Conservation (phyloP, 225 moss, liverwort and hornwort genomes). For the Marchantia polymorpha region DNA sequence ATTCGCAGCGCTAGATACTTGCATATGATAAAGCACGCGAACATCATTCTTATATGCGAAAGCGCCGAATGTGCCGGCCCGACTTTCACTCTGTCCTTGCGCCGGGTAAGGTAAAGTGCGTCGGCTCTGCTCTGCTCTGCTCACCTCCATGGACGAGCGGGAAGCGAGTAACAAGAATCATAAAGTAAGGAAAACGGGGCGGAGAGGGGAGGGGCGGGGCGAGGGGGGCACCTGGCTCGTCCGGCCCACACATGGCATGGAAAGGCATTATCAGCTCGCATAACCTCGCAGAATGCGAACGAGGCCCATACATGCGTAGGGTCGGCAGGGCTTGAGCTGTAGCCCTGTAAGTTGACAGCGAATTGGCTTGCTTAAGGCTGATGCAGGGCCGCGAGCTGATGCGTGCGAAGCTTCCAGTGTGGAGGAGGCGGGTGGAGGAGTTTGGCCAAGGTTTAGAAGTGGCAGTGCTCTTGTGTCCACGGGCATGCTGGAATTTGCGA, state of each 20-base stretch:
- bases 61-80: too few relatives aligned
- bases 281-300: not conserved
- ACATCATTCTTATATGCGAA: not conserved
- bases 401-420: conserved; percentile 1
- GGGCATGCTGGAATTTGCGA: not conserved
- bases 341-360: conserved; percentile 5
- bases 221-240: not conserved
- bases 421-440: not conserved
- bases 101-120: not conserved
- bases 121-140: not conserved
- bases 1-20: not conserved
- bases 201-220: too few relatives aligned
- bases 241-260: conserved; percentile 8
- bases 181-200: not conserved
- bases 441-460: not conserved
- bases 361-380: not conserved
- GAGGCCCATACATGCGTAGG: not conserved
- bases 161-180: not conserved
- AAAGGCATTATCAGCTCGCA: not conserved
- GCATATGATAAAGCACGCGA: not conserved
- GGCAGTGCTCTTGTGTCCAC: not conserved
- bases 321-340: conserved; percentile 5
- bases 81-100: not conserved
- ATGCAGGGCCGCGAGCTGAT: not conserved
- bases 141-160: too few relatives aligned